A percentile compares a stretch with the other conserved stretches of the same genome.
Evolutionary conservation across 495 filamentous ascomycete species (phyloP).

Genomic region (Xylaria cubensis): DNA sequence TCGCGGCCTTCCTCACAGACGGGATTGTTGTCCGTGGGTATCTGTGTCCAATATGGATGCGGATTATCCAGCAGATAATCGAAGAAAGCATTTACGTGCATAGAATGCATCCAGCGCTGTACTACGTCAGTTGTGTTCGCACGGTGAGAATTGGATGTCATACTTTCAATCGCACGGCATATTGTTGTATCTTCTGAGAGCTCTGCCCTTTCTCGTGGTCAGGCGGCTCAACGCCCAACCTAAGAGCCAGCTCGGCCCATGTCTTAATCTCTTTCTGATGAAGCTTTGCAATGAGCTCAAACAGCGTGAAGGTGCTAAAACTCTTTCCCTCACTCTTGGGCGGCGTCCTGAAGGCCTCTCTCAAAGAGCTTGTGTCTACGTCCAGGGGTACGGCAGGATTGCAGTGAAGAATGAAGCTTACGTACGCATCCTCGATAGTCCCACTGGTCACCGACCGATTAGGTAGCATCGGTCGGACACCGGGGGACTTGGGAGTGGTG

Average conservation of each 20-base stretch:
- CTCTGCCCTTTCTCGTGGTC: slow-evolving; percentile 86
- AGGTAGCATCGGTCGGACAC: slow-evolving; percentile 61
- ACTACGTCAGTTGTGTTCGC: slow-evolving; percentile 27
- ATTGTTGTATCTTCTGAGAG: slow-evolving; percentile 97
- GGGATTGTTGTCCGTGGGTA: slow-evolving; percentile 72
- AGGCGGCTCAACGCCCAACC: slow-evolving; percentile 89
- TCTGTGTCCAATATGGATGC: slow-evolving; percentile 83
- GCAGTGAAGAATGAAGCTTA: slow-evolving; percentile 89
- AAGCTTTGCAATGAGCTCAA: slow-evolving; percentile 80
- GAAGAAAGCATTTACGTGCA: slow-evolving; percentile 97
- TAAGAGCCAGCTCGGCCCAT: slow-evolving; percentile 89
- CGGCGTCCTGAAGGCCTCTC: slow-evolving; percentile 80
- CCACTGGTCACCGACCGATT: slow-evolving; percentile 71
- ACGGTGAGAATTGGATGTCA: slow-evolving; percentile 30
- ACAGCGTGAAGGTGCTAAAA: slow-evolving; percentile 84
- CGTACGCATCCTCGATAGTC: slow-evolving; percentile 86
- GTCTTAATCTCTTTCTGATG: slow-evolving; percentile 93
- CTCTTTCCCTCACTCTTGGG: slow-evolving; percentile 93
- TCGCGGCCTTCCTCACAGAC: slow-evolving; percentile 71
- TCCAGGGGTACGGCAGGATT: slow-evolving; percentile 76
- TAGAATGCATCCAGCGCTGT: slow-evolving; percentile 96
- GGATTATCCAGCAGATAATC: slow-evolving; percentile 83
- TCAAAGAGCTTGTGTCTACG: slow-evolving; percentile 75
- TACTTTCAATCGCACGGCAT: slow-evolving; percentile 93
- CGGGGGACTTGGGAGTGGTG: slow-evolving; percentile 37